Evolutionary conservation across 2,329 filamentous ascomycete genomes (phyloP).

Genomic region (Neofusicoccum parvum): DNA sequence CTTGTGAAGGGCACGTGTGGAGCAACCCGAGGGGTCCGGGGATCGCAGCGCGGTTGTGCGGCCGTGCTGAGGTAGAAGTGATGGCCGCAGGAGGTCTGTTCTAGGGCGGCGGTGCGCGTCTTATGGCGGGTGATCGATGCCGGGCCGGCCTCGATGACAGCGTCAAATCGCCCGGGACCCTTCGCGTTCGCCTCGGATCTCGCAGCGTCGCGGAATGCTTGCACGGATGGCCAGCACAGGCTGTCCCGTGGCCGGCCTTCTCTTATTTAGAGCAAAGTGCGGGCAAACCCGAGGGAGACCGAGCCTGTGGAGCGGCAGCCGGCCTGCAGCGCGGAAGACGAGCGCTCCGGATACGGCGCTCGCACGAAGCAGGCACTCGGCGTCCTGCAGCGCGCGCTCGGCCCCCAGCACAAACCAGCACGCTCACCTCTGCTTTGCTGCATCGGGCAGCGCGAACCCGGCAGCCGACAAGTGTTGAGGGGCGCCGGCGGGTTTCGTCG

Average conservation of each 20-base stretch:
- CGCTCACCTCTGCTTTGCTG: neutral
- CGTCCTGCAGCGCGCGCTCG: neutral
- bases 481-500: neutral
- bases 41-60: slow-evolving; percentile 6
- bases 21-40: slow-evolving; percentile 9
- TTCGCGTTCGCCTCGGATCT: slow-evolving; percentile 5
- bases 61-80: slow-evolving; percentile 8
- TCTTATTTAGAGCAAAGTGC: neutral
- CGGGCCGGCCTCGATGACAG: slow-evolving; percentile 2
- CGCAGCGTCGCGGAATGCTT: neutral
- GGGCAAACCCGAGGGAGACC: slow-evolving; percentile 1
- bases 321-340: slow-evolving; percentile 10
- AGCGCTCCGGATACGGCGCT: slow-evolving; percentile 8
- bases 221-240: neutral
- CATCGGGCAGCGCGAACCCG: slow-evolving; percentile 4
- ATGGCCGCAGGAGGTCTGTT: neutral
- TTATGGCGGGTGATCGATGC: slow-evolving; percentile 8
- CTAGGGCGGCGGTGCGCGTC: neutral
- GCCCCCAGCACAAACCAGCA: neutral
- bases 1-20: slow-evolving; percentile 18
- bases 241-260: neutral
- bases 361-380: neutral
- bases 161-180: neutral
- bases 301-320: neutral
- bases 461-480: neutral